Evolutionary conservation across 345 rosid species (phyloP), one percentile per base, ranked within the genome.

Genomic region (Lepidium aucheri): DNA sequence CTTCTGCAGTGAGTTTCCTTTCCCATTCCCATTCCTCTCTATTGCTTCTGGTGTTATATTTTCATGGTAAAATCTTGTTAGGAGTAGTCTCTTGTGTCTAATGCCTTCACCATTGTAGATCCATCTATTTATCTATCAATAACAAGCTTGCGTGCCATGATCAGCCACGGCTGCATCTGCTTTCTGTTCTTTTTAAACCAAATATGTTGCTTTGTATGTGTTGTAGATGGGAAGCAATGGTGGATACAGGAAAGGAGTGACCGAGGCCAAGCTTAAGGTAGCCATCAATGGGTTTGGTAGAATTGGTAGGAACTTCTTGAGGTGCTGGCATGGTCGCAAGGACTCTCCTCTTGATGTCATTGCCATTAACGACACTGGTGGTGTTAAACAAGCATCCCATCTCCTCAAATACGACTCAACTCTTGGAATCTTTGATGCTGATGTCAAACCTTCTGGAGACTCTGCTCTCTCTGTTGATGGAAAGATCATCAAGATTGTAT

Each of bases 261-360:
- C 90, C 9, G 87, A 80, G 56, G 95, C 97, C 58, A 90, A 90
- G 78, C 42, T 94, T 75, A 94, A 88, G 85, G 97, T 94, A 58
- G 99, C 97, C 11, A 88, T 94, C 84, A 94, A 90, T 62, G 97
- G 99, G 22, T 90, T 90, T 15, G 99, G 99, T 74, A 87, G 99
- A 66, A 90, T 94, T 71, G 99, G 99, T 60, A 81, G 97, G 79
- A 94, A 94, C 89, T 90, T 94, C 81, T 85, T 94, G 60, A 81
- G 97, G 32, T 94, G 99, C 81, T 94, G 99, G 99, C 99, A 90
- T 15, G 99, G 95, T 22, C 83, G 99, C 60, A 79, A 88, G 30
- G 78, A 90, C 84, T 94, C 97, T 4, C 99, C 99, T 46, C 90
- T 94, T 9, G 99, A 94, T 7, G 97, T 94, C 16, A 14, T 94